Evolutionary conservation across 139 green algal genomes (phyloP).

Genomic region (Pseudopediastrum boryanum): DNA sequence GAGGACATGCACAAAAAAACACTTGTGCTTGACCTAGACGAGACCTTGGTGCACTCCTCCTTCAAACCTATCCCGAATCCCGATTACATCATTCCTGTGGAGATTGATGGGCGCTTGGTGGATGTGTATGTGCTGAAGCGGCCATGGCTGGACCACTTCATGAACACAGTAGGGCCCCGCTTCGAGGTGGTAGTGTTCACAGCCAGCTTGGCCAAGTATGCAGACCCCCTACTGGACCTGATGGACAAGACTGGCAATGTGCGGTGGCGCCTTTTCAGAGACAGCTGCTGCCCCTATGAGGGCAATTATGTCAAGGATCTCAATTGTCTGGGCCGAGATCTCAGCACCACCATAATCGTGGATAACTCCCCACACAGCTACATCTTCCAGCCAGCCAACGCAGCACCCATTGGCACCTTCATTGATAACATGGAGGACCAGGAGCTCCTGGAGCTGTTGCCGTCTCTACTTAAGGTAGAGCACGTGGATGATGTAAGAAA

Average conservation of each 20-base stretch:
- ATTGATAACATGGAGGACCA: conserved; percentile 94
- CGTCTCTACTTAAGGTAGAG: conserved; percentile 74
- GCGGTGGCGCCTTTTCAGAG: conserved; percentile 91
- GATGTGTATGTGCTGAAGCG: conserved; percentile 97
- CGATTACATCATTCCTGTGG: conserved; percentile 96
- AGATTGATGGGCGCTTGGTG: conserved; percentile 81
- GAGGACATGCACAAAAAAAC: conserved; percentile 78
- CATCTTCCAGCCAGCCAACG: conserved; percentile 97
- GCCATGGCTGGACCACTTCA: conserved; percentile 93
- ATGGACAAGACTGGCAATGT: conserved; percentile 84
- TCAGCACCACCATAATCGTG: conserved; percentile 89
- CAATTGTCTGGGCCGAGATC: conserved; percentile 79
- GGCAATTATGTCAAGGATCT: conserved; percentile 80
- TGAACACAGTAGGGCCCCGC: conserved; percentile 72
- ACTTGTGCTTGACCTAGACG: conserved; percentile 95
- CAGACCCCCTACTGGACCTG: conserved; percentile 89
- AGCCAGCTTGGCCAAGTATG: conserved; percentile 87
- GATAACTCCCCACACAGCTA: conserved; percentile 98
- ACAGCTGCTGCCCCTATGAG: conserved; percentile 87
- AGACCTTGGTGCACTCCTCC: conserved; percentile 97
- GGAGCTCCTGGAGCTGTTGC: conserved; percentile 88
- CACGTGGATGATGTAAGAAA: conserved; percentile 69
- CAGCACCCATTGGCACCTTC: conserved; percentile 90
- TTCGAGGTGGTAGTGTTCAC: conserved; percentile 96
- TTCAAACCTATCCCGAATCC: conserved; percentile 90